Conservation (phyloP, 2,329 filamentous ascomycete genomes). For the Colletotrichum acutatum region DNA sequence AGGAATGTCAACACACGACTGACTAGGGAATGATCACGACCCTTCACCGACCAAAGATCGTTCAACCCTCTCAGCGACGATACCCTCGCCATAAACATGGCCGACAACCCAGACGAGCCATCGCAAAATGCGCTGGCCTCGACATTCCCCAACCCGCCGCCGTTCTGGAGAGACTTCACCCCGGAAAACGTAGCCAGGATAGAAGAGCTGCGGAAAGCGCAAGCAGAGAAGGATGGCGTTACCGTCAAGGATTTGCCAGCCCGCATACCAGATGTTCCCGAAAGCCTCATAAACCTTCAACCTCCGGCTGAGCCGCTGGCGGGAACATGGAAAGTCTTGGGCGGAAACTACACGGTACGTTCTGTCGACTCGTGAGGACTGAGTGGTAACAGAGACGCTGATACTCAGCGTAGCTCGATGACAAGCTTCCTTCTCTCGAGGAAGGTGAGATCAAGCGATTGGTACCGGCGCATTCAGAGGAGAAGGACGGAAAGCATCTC, state of each 20-base stretch:
- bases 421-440: constrained; percentile 74
- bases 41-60: not conserved
- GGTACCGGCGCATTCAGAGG: constrained; percentile 49
- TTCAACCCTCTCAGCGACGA: not conserved
- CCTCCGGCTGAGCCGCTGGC: constrained; percentile 80
- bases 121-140: constrained; percentile 62
- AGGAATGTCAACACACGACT: not conserved
- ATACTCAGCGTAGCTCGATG: constrained; percentile 57
- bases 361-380: not conserved
- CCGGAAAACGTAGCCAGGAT: constrained; percentile 74
- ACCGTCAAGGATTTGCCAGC: constrained; percentile 37
- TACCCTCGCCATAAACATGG: constrained; percentile 59
- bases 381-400: not conserved
- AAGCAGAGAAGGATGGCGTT: constrained; percentile 46
- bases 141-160: constrained; percentile 86
- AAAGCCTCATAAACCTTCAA: constrained; percentile 80
- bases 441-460: constrained; percentile 72
- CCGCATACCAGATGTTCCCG: constrained; percentile 65
- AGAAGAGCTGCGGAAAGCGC: constrained; percentile 53
- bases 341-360: constrained; percentile 69
- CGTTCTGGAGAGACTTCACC: constrained; percentile 92
- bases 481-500: constrained; percentile 65
- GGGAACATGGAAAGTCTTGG: constrained; percentile 81
- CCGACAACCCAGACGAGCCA: constrained; percentile 58
- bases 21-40: not conserved